phyloP scores from a whole-genome alignment of 495 filamentous ascomycete genomes.

The Penicillium alfredii region DNA sequence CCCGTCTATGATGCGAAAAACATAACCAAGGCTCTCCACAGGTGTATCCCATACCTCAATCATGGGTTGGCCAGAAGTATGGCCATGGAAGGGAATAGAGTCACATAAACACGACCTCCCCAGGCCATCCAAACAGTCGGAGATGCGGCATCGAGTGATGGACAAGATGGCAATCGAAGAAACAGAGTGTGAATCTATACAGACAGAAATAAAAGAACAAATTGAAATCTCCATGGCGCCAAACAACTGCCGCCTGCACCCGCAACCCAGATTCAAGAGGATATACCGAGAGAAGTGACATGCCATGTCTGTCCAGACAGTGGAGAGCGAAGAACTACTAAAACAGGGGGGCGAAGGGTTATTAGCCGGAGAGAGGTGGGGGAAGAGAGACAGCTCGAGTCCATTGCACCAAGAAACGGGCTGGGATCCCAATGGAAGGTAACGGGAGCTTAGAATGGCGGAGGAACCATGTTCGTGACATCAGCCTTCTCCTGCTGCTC shows the following conservation, averaged over 20 bases:
- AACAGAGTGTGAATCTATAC: slow-evolving; percentile 43
- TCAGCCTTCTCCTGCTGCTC: slow-evolving; percentile 75
- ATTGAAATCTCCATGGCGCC: slow-evolving; percentile 38
- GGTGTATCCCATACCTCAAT: slow-evolving; percentile 19
- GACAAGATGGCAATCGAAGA: slow-evolving; percentile 22
- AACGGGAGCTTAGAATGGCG: slow-evolving; percentile 45
- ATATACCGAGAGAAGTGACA: slow-evolving; percentile 28
- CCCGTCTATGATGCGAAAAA: slow-evolving; percentile 42
- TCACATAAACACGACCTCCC: slow-evolving; percentile 22
- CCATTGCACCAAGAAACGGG: slow-evolving; percentile 1
- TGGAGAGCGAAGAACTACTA: slow-evolving; percentile 42
- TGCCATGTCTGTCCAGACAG: slow-evolving; percentile 31
- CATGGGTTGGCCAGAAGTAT: slow-evolving; percentile 16
- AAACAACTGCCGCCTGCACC: slow-evolving; percentile 34
- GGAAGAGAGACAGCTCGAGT: background rate
- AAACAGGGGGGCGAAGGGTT: slow-evolving; percentile 38
- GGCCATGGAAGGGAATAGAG: slow-evolving; percentile 23
- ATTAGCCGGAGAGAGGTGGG: slow-evolving; percentile 17
- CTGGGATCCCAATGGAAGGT: too few relatives aligned
- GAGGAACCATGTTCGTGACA: slow-evolving; percentile 40
- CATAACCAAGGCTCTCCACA: slow-evolving; percentile 30
- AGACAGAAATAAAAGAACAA: slow-evolving; percentile 29
- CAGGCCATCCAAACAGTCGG: slow-evolving; percentile 25
- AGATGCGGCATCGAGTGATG: slow-evolving; percentile 27
- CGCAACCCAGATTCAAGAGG: slow-evolving; percentile 29